Evolutionary conservation across 768 basidiomycete species (phyloP), one percentile per base, ranked within the genome.

Genomic region (Omphalotus guepiniiformis): DNA sequence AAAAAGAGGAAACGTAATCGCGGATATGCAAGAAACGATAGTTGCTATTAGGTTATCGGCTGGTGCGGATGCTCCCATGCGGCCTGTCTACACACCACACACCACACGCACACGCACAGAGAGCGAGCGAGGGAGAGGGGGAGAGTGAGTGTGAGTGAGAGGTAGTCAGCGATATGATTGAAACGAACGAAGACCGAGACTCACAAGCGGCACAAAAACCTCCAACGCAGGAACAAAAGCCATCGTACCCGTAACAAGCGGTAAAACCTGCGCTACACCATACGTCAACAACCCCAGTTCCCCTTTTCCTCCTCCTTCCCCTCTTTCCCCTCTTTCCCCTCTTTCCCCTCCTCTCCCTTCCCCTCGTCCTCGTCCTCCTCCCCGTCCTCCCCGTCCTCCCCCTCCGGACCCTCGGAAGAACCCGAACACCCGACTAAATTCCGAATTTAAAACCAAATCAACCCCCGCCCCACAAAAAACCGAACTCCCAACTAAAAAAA

Each of bases 1-100:
- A 3, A 69, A 57, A 12, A 85, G 73, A 1, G 90, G 86, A 9
- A 84, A 54, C 4, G 73, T 66, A 27, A 85, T 73, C 27, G 80
- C 70, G 3, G 78, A 75, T 2, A 84, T 61, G 25, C 76, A 58
- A 0, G 85, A 67, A 4, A 89, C 78, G 26, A 94, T 78, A 3
- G 82, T 80, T 0, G 90, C 93, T 29, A 97, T 86, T 58, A 97
- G 84, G 59, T 87, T 80, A 52, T 98, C 95, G 1, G 84, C 83
- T 0, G 95, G 94, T 0, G 86, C 90, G 30, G 88, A 84, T 28
- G 73, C 76, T 27, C 91, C 90, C 40, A 87, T 79, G 6, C 92
- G 80, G 18, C 93, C 93, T 0, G 88, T 91, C 86, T 89, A 53
- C 5, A 39, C n/a, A n/a, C n/a, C n/a, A n/a, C n/a, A n/a, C n/a